Base-by-base conservation (phyloP, 306 rosid genomes). In the Acacia crassicarpa region DNA sequence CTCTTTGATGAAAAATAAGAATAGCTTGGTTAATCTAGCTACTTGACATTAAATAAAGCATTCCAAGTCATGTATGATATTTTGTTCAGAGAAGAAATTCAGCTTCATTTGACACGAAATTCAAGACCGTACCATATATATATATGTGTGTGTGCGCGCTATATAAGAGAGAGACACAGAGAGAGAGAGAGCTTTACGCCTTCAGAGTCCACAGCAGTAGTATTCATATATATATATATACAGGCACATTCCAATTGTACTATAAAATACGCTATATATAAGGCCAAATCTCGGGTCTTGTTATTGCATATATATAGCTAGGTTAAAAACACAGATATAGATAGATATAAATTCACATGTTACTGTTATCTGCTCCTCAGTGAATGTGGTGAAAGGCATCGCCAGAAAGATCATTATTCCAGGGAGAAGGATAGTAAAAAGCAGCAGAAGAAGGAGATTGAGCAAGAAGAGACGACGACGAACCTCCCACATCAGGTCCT, bases 321-420 rank as follows among this genome's bases (percentile, higher is more conserved):
- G 35, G 70, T 51, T 77, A 76, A 56, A 56, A 15, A 76, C 46
- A 71, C 67, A 48, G 19, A 49, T 7, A 53, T 51, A 5, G 33
- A 13, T 20, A 56, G 27, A 80, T n/a, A 80, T n/a, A 68, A 53
- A 77, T 44, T 77, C 54, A 89, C 80, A 82, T 65, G 49, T 23
- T 85, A 56, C 71, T 77, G 49, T 77, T 75, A 41, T 82, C 89
- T n/a, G 78, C 85, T 70, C 86, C 81, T 83, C 76, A 73, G n/a
- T 75, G 88, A 61, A 61, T 62, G 68, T 62, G 68, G 45, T 82
- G 68, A 51, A 78, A 77, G 51, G 49, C 73, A 71, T 81, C 87
- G 16, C 76, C 87, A 77, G 77, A 81, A 77, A 83, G 69, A 67
- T 70, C 89, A 82, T 66, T 58, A 78, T 74, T 86, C 88, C 85